A percentile compares a stretch with the other conserved stretches of the same genome.
These are phyloP conservation scores for Neurospora sp. DNA, from an alignment of 495 filamentous ascomycete genomes.

Conservation along the genomic window DNA sequence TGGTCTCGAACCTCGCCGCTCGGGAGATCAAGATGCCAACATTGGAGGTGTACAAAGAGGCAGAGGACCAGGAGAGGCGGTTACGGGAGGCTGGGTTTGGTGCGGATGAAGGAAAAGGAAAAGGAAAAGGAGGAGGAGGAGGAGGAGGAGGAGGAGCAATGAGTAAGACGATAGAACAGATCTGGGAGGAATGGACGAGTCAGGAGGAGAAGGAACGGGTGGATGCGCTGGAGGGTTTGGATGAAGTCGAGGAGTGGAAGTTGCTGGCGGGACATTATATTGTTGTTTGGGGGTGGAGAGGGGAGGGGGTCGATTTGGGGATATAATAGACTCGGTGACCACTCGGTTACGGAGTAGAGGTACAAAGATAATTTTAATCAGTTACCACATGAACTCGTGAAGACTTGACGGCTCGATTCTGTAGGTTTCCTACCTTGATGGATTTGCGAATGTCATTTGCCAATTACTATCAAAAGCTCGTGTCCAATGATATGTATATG, in stretches of 20 bases:
- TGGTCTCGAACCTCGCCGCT: constrained; percentile 84
- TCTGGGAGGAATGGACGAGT: constrained; percentile 67
- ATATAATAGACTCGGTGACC: not conserved
- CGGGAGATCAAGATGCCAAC: constrained; percentile 79
- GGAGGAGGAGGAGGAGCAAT: constrained; percentile 29
- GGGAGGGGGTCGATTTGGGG: constrained; percentile 16
- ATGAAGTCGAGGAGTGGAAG: constrained; percentile 94
- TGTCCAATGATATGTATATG: not conserved
- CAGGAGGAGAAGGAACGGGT: constrained; percentile 72
- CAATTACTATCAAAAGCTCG: not conserved
- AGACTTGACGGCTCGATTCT: not conserved
- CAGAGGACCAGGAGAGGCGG: constrained; percentile 55
- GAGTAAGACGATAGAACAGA: constrained; percentile 52
- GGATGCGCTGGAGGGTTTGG: constrained; percentile 70
- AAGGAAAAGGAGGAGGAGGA: constrained; percentile 13
- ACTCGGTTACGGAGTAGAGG: not conserved
- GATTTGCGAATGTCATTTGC: not conserved
- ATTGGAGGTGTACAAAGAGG: constrained; percentile 54
- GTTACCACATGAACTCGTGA: not conserved
- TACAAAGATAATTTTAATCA: not conserved
- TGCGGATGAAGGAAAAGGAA: constrained; percentile 4
- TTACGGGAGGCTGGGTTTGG: constrained; percentile 55
- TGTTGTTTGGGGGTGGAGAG: constrained; percentile 62
- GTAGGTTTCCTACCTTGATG: not conserved
- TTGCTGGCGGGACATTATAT: constrained; percentile 84